A percentile compares a stretch with the other conserved stretches of the same genome.
Evolutionary conservation across 2,329 filamentous ascomycete species (phyloP).

Genomic region (Ceratocystis albifundus): DNA sequence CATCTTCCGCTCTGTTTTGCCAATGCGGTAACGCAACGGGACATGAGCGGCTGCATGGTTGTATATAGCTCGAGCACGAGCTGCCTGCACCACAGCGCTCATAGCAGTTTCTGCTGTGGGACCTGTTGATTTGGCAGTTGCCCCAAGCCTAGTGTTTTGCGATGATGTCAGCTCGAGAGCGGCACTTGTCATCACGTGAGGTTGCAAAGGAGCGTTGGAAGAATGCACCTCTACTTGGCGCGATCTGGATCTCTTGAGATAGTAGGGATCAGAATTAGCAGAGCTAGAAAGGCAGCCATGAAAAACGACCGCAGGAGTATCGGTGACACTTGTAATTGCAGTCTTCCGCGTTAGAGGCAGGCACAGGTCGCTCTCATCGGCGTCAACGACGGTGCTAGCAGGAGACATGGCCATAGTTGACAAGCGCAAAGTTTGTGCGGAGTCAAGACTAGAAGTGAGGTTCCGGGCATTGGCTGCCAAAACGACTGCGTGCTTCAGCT

Average conservation of each 20-base stretch:
- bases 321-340: not conserved
- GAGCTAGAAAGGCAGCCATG: not conserved
- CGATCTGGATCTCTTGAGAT: not conserved
- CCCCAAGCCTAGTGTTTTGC: not conserved
- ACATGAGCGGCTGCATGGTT: not conserved
- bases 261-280: not conserved
- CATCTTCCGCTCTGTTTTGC: slow-evolving; percentile 8
- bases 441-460: not conserved
- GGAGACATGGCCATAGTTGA: not conserved
- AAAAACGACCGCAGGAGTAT: slow-evolving; percentile 6
- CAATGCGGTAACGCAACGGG: not conserved
- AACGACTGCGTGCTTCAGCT: not conserved
- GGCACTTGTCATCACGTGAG: not conserved
- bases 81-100: not conserved
- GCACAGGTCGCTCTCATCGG: not conserved
- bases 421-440: slow-evolving; percentile 2
- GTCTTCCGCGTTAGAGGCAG: not conserved
- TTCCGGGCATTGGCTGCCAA: not conserved
- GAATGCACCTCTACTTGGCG: too few species aligned
- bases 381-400: not conserved
- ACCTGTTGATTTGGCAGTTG: not conserved
- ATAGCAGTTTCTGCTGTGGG: slow-evolving; percentile 1
- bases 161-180: not conserved
- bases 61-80: not conserved
- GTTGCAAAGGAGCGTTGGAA: too few species aligned